These are phyloP conservation scores for Tephrocybe rancida DNA, from an alignment of 768 basidiomycete species.

Conservation along the genomic window DNA sequence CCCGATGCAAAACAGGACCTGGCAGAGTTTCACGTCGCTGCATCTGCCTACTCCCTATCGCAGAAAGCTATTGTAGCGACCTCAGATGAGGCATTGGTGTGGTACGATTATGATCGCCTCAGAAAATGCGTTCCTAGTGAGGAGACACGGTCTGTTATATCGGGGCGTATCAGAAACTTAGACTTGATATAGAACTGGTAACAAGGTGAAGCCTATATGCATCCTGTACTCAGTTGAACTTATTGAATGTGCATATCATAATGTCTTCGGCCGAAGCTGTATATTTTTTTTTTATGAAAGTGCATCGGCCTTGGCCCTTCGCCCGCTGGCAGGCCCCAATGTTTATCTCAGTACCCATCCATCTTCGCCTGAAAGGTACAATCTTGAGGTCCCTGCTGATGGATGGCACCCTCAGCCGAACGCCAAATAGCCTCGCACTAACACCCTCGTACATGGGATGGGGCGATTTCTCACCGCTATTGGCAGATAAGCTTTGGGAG, in stretches of 20 bases:
- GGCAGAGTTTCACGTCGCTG: constrained; percentile 50
- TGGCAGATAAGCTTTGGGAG: neutral
- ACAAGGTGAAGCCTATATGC: neutral
- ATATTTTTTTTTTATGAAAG: neutral
- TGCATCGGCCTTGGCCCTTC: too few species aligned
- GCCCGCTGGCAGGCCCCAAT: too few species aligned
- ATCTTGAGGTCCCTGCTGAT: too few species aligned
- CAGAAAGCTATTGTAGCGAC: constrained; percentile 67
- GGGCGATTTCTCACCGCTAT: neutral
- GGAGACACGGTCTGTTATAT: constrained; percentile 38
- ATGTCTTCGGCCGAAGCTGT: neutral
- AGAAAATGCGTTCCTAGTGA: constrained; percentile 67
- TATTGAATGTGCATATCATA: neutral
- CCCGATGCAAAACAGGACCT: constrained; percentile 26
- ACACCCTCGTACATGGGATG: neutral
- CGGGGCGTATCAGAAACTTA: constrained; percentile 15
- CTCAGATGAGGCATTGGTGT: constrained; percentile 66
- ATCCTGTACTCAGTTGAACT: neutral
- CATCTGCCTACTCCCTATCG: constrained; percentile 63
- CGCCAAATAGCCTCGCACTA: neutral
- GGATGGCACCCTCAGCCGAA: too few species aligned
- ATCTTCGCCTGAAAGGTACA: too few species aligned
- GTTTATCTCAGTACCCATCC: too few species aligned
- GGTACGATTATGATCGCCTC: constrained; percentile 77
- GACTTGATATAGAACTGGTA: neutral